Evolutionary conservation across 2,329 filamentous ascomycete genomes (phyloP), one percentile per base, ranked within the genome.

Genomic region (Calonectria hongkongensis): DNA sequence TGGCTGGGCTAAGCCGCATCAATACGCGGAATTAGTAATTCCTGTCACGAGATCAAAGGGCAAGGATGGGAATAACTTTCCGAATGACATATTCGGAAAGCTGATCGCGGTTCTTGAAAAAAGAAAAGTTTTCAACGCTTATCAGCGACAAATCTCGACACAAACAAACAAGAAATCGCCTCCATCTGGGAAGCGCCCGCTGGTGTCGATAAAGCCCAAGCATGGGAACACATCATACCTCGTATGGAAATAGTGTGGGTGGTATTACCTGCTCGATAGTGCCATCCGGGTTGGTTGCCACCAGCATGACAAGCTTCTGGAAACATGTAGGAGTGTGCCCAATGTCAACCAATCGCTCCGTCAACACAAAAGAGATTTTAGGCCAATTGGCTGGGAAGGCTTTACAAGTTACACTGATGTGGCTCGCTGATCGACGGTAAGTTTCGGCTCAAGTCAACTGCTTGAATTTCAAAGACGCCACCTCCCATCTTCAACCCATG

Each of bases 251-350:
- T 27, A 16, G 15, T n/a, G 54, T 58, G 54, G 54, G 54, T 58
- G 13, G 54, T 15, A 41, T 58, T 48, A 4, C 12, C 33, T 27
- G 33, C 21, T 18, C 33, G 12, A 16, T 58, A 13, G 30, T 21
- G 33, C 54, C 54, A 41, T 39, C 33, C 13, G 8, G 13, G 15
- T 58, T 41, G n/a, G 33, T 41, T 58, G 33, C 54, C 54, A 58
- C 54, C 18, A 10, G 33, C 36, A 6, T 58, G n/a, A 41, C 33
- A 58, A 41, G 54, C 18, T 39, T 16, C 54, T 18, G 54, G 54
- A 58, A 58, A 39, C 54, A 41, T 27, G 54, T 41, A 41, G 25
- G 54, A 21, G 54, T 39, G 54, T 39, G 54, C 13, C 54, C 39
- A 25, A 12, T 21, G 21, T 3, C 33, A 21, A 41, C 15, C 21